Evolutionary conservation across 2,329 filamentous ascomycete species (phyloP).

Genomic region (Fusarium annulatum): DNA sequence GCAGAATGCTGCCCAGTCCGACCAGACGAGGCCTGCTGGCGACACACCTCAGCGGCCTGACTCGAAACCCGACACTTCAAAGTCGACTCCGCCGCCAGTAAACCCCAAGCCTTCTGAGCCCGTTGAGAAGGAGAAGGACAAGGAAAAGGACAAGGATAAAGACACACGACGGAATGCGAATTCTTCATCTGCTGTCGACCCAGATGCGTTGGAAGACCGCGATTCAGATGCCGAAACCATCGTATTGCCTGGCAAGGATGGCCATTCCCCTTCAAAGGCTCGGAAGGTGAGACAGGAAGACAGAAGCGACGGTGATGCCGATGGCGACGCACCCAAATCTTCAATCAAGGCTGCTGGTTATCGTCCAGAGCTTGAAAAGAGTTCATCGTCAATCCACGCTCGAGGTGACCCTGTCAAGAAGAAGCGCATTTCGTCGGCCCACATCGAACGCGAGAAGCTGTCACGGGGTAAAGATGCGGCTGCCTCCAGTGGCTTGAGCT

Average conservation of each 20-base stretch:
- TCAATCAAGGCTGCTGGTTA: conserved; percentile 48
- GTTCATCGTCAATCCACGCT: conserved; percentile 48
- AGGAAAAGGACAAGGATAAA: conserved; percentile 34
- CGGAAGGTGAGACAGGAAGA: conserved; percentile 75
- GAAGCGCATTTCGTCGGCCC: conserved; percentile 56
- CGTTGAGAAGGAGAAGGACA: conserved; percentile 39
- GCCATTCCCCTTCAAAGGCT: conserved; percentile 71
- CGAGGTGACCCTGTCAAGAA: conserved; percentile 57
- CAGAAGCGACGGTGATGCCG: conserved; percentile 65
- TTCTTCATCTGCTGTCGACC: conserved; percentile 39
- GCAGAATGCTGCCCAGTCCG: conserved; percentile 74
- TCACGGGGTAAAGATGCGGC: conserved; percentile 58
- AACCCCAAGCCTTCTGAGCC: conserved; percentile 38
- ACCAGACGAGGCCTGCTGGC: conserved; percentile 67
- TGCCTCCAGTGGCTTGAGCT: conserved; percentile 67
- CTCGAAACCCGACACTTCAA: conserved; percentile 37
- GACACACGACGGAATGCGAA: conserved; percentile 50
- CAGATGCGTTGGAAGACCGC: conserved; percentile 62
- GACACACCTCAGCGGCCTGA: conserved; percentile 61
- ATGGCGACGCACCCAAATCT: conserved; percentile 53
- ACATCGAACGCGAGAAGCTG: conserved; percentile 55
- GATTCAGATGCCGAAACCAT: conserved; percentile 80
- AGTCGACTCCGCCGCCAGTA: conserved; percentile 42
- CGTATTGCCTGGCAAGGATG: conserved; percentile 73
- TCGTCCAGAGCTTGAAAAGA: conserved; percentile 50